A percentile compares a stretch with the other conserved stretches of the same genome.
phyloP scores from a whole-genome alignment of 257 asterid species.

The Dorcoceras hygrometricum region DNA sequence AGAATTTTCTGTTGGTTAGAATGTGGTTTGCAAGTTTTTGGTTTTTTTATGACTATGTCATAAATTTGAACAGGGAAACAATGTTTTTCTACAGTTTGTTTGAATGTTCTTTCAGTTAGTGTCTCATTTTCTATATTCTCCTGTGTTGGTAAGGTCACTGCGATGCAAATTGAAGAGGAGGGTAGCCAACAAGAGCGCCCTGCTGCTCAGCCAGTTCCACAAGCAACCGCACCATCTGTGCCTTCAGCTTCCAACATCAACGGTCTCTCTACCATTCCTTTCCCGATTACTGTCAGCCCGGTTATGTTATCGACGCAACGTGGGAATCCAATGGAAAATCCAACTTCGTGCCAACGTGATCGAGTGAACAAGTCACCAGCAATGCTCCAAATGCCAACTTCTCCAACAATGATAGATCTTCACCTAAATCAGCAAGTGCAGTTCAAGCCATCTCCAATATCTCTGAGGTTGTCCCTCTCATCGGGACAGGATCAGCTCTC shows the following conservation, averaged over 20 bases:
- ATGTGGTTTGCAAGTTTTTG: constrained; percentile 26
- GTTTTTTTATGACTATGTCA: constrained; percentile 12
- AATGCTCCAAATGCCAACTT: constrained; percentile 30
- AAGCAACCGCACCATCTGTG: constrained; percentile 27
- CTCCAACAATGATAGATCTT: constrained; percentile 40
- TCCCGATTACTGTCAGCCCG: constrained; percentile 37
- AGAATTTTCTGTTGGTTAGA: constrained; percentile 25
- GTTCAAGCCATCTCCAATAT: constrained; percentile 41
- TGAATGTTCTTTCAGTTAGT: neutral
- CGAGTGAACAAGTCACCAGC: constrained; percentile 28
- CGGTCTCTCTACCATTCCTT: constrained; percentile 47
- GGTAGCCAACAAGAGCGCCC: constrained; percentile 34
- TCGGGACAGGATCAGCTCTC: constrained; percentile 48
- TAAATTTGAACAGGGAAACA: neutral
- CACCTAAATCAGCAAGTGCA: constrained; percentile 37
- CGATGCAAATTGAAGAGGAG: constrained; percentile 47
- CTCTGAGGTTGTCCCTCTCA: constrained; percentile 65
- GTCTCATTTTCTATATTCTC: neutral
- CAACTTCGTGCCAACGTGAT: constrained; percentile 27
- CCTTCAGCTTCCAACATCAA: constrained; percentile 32
- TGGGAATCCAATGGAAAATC: constrained; percentile 36
- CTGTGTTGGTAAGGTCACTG: constrained; percentile 49
- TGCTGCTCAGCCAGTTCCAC: constrained; percentile 17
- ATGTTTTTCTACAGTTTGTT: neutral
- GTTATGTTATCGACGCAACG: constrained; percentile 46